phyloP scores from a whole-genome alignment of 2,329 filamentous ascomycete species.

The Cladosporium halotolerans region DNA sequence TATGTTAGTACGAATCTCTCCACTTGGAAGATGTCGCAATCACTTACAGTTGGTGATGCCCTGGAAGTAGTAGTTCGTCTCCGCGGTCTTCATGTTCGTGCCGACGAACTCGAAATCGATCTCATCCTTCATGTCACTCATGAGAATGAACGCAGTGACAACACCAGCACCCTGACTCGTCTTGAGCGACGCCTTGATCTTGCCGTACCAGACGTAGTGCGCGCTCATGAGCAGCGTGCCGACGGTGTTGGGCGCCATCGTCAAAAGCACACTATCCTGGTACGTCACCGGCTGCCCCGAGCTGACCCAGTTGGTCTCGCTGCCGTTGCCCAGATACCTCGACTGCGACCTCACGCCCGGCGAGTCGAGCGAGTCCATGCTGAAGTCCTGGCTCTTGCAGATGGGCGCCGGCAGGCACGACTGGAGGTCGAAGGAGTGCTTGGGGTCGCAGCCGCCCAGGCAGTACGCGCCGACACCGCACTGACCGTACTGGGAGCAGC shows the following conservation, averaged over 20 bases:
- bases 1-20: conserved; percentile 16
- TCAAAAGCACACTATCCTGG: conserved; percentile 65
- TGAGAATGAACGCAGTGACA: conserved; percentile 92
- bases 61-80: conserved; percentile 97
- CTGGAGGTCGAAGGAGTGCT: conserved; percentile 73
- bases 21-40: not conserved
- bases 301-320: conserved; percentile 77
- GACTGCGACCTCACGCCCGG: conserved; percentile 59
- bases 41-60: conserved; percentile 81
- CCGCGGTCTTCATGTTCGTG: conserved; percentile 65
- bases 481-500: conserved; percentile 64
- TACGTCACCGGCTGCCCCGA: conserved; percentile 67
- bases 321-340: conserved; percentile 80
- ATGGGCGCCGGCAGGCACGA: conserved; percentile 79
- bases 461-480: conserved; percentile 94
- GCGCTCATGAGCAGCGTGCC: conserved; percentile 83
- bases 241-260: conserved; percentile 78
- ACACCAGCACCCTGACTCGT: conserved; percentile 81
- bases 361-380: conserved; percentile 62
- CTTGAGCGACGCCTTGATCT: conserved; percentile 77
- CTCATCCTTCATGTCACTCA: conserved; percentile 94
- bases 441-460: conserved; percentile 87
- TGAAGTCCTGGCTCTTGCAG: conserved; percentile 69
- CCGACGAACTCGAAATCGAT: conserved; percentile 97
- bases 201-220: conserved; percentile 95